Evolutionary conservation across 1,284 basidiomycete species (phyloP).

Genomic region (Termitomyces sp.): DNA sequence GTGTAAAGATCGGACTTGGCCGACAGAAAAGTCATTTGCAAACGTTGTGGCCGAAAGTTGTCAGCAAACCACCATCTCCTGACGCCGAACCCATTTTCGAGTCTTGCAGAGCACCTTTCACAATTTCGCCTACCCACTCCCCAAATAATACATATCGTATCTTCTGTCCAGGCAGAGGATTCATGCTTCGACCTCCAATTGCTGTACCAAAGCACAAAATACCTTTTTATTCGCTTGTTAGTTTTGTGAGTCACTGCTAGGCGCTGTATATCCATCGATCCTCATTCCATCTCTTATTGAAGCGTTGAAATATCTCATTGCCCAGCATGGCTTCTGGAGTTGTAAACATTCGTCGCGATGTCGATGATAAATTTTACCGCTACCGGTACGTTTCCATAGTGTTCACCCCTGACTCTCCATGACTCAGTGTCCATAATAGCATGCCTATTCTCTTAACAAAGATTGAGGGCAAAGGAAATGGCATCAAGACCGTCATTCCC

Average conservation of each 20-base stretch:
- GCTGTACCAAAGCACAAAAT: slow-evolving; percentile 61
- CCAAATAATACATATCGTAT: slow-evolving; percentile 31
- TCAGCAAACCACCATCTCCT: slow-evolving; percentile 17
- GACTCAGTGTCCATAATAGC: slow-evolving; percentile 31
- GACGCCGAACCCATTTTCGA: slow-evolving; percentile 9
- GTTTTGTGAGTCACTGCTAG: slow-evolving; percentile 42
- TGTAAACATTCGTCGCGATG: slow-evolving; percentile 98
- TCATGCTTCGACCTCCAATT: slow-evolving; percentile 86
- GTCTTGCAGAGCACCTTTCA: slow-evolving; percentile 34
- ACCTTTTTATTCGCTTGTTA: slow-evolving; percentile 48
- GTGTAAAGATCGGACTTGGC: slow-evolving; percentile 7
- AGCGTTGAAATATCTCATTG: slow-evolving; percentile 52
- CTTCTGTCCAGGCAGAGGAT: slow-evolving; percentile 79
- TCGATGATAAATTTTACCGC: slow-evolving; percentile 91
- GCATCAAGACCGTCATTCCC: slow-evolving; percentile 97
- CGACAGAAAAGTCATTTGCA: slow-evolving; percentile 20
- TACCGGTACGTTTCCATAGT: slow-evolving; percentile 56
- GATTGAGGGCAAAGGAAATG: slow-evolving; percentile 99
- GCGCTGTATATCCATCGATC: background rate
- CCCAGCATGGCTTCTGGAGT: slow-evolving; percentile 84
- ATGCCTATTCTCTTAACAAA: slow-evolving; percentile 97
- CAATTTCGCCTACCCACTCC: slow-evolving; percentile 58
- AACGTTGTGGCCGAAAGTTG: slow-evolving; percentile 17
- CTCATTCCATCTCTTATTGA: background rate
- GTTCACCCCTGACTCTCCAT: background rate